phyloP scores from a whole-genome alignment of 2,329 filamentous ascomycete species.

The Dothistroma septosporum region DNA sequence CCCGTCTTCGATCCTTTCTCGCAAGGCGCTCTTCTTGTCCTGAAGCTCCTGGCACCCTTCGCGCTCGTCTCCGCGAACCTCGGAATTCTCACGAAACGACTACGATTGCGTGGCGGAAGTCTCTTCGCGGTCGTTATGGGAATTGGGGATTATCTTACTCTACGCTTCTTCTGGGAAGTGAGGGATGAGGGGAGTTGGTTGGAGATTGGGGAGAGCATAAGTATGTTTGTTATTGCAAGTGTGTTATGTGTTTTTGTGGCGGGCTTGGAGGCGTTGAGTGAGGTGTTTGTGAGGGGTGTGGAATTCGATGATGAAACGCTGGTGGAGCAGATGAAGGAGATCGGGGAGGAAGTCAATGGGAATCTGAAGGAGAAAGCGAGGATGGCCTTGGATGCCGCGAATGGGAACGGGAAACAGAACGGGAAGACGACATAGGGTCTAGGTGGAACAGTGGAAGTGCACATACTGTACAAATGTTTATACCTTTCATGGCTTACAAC shows the following conservation, averaged over 20 bases:
- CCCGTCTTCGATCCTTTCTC: conserved; percentile 92
- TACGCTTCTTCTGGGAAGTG: conserved; percentile 98
- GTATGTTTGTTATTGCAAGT: conserved; percentile 90
- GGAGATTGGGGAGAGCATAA: conserved; percentile 95
- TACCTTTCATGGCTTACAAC: neutral
- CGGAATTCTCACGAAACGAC: conserved; percentile 80
- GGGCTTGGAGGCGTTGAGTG: conserved; percentile 77
- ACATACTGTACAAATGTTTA: neutral
- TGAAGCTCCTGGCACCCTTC: conserved; percentile 93
- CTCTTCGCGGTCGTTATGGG: conserved; percentile 95
- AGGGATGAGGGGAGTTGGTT: conserved; percentile 95
- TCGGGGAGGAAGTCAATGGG: neutral
- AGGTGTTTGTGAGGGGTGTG: conserved; percentile 75
- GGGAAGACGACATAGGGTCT: neutral
- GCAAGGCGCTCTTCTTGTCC: conserved; percentile 77
- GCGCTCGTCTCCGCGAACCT: conserved; percentile 87
- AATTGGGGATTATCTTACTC: conserved; percentile 81
- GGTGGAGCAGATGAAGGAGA: neutral
- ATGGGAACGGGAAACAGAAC: neutral
- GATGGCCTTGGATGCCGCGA: neutral
- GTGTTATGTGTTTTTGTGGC: conserved; percentile 87
- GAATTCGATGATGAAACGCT: conserved; percentile 51
- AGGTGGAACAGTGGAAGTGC: neutral
- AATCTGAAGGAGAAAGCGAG: neutral
- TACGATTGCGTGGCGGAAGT: conserved; percentile 80